phyloP scores from a whole-genome alignment of 495 filamentous ascomycete genomes.

The Penicillium cosmopolitanum region DNA sequence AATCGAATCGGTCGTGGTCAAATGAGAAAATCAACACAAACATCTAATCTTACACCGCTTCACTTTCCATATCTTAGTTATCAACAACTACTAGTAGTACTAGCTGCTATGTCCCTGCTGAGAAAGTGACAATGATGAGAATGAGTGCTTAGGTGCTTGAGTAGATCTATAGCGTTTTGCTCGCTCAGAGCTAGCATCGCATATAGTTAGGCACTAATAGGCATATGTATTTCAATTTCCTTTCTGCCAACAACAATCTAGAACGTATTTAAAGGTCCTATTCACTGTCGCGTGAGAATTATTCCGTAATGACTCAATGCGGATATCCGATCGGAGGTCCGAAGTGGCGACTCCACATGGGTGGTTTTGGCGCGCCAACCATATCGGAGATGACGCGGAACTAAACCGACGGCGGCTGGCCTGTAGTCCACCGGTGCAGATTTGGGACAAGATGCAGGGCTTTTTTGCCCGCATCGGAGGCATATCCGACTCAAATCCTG shows the following conservation, averaged over 20 bases:
- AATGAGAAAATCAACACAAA: neutral
- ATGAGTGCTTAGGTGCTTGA: too few species aligned
- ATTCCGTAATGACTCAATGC: slow-evolving; percentile 12
- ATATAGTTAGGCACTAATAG: too few species aligned
- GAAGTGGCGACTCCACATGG: slow-evolving; percentile 26
- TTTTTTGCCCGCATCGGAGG: slow-evolving; percentile 24
- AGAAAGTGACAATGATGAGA: too few species aligned
- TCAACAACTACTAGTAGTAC: too few species aligned
- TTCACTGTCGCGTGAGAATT: slow-evolving; percentile 8
- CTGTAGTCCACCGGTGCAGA: slow-evolving; percentile 18
- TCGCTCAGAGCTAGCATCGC: too few species aligned
- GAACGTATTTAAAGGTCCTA: neutral
- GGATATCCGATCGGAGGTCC: slow-evolving; percentile 32
- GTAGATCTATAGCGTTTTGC: too few species aligned
- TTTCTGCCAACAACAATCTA: too few species aligned
- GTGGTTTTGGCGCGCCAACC: slow-evolving; percentile 15
- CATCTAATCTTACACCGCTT: slow-evolving; percentile 1
- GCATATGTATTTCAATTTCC: too few species aligned
- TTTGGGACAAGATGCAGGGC: slow-evolving; percentile 17
- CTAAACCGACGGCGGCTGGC: slow-evolving; percentile 16
- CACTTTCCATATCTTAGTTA: too few species aligned
- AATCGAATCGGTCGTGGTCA: neutral
- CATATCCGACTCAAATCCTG: slow-evolving; percentile 23
- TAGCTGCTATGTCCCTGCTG: too few species aligned
- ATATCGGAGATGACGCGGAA: slow-evolving; percentile 24